Evolutionary conservation across 129 eudicot genomes (phyloP), one percentile per base, ranked within the genome.

Genomic region (Deinandra increscens): DNA sequence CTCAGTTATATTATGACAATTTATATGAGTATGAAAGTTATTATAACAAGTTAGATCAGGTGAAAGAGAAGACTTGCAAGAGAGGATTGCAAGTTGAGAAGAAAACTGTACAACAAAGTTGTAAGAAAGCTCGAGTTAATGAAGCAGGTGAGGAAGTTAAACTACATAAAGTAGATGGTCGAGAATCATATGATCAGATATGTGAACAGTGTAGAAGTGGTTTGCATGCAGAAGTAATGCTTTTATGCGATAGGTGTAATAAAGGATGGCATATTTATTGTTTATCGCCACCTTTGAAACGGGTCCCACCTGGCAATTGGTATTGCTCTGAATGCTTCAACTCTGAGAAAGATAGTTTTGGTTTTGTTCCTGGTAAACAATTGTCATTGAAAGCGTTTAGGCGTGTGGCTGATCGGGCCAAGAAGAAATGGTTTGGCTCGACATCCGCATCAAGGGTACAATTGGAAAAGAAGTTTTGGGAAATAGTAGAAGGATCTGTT

Each of bases 221-320:
- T 45, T 81, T 94, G 80, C 99, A 94, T 77, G 99, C 87, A 9
- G 97, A 94, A 75, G 97, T 94, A 61, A 94, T 94, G 99, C 88
- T 94, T 55, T 61, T 94, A 76, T 94, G 99, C 58, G 99, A 94
- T 64, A 78, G 99, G 54, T 94, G 99, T 77, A 85, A 94, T 70
- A 94, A 85, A 60, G 99, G 99, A 42, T 94, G 99, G 99, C 99
- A 94, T 79, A 85, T 80, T 20, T 84, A 89, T 75, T 94, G 99
- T 76, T 85, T 94, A 54, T 94, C 99, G 0, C 99, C 99, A 7
- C 99, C 99, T 39, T 71, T 94, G 74, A 83, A 87, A 78, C 79
- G 64, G 63, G 74, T 94, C 31, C 99, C 99, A 42, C 83, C 87
- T 31, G 99, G 99, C 13, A 94, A 94, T 48, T 94, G 99, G 99